A percentile compares a stretch with the other conserved stretches of the same genome.
Evolutionary conservation across 202 grass and related monocot genomes (phyloP).

Genomic region (Digitaria exilis): DNA sequence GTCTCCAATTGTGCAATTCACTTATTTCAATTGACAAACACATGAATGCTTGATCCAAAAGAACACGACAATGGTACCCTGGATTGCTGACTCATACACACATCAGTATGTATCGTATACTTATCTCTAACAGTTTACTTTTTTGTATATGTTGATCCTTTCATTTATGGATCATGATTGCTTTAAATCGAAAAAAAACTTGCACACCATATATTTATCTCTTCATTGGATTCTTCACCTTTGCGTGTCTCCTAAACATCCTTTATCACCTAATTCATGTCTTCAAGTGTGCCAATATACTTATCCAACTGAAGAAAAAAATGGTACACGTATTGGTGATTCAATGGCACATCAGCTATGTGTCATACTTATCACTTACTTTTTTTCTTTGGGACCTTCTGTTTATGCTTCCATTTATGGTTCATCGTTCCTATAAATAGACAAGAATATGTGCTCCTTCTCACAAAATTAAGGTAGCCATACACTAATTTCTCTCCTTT

Average conservation of each 20-base stretch:
- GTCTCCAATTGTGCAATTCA: not conserved
- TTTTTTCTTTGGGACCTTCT: not conserved
- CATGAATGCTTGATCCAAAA: too few species aligned
- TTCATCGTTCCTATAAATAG: not conserved
- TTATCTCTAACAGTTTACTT: not conserved
- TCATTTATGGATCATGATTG: not conserved
- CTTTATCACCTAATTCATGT: not conserved
- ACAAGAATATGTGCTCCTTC: not conserved
- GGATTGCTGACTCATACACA: not conserved
- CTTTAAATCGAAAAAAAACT: not conserved
- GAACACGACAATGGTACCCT: too few species aligned
- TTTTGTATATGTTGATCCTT: not conserved
- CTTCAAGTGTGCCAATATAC: not conserved
- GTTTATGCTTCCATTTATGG: not conserved
- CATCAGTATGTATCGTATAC: too few species aligned
- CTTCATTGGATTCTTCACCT: not conserved
- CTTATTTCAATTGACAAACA: not conserved
- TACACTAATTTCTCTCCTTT: not conserved
- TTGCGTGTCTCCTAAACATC: not conserved
- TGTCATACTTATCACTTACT: not conserved
- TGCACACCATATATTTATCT: not conserved
- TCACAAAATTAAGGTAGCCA: not conserved
- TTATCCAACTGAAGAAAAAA: not conserved
- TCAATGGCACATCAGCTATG: too few species aligned
- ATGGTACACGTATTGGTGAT: not conserved